Base-by-base conservation (phyloP, 495 filamentous ascomycete genomes). In the Podospora anserina region DNA sequence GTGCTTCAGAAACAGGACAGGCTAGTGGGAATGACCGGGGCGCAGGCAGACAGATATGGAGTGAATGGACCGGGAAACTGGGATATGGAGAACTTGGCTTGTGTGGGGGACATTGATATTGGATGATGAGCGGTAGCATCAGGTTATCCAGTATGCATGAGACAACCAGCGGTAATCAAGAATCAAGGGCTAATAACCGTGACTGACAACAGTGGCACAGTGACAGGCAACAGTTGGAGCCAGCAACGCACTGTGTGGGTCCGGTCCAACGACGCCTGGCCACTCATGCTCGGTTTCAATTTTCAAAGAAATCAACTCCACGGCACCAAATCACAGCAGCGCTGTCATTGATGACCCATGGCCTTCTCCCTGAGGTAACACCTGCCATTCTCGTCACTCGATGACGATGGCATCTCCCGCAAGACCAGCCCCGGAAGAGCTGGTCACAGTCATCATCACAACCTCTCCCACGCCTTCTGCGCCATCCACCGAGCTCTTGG, bases 401-500 rank as follows among this genome's bases (percentile, higher is more conserved):
- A 16, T 49, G 39, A 49, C 39, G 39, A 49, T 49, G 39, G 39
- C 39, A 49, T 11, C 39, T 16, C 7, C 9, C 39, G 2, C 39
- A 49, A 49, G 15, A 11, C 39, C 39, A 16, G 5, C 39, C 9
- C 39, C 39, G 53, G 61, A 63, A 49, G 71, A 71, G 49, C 65
- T 79, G 34, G 62, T 84, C 58, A 84, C 82, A 7, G 71, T 84
- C 28, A 76, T 84, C 53, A 79, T 84, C 73, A 83, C 82, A 63
- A 84, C 79, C 5, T 84, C 82, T 30, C 82, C 82, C 20, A 83
- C 82, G 0, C 82, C 82, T 9, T 84, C 82, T 30, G 82, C 80
- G 0, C 82, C 82, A 2, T 82, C 79, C 9, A 78, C 81, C 2
- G 80, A 83, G 19, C 77, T 84, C 1, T 68, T 84, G 39, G 72